Evolutionary conservation across 2,329 filamentous ascomycete species (phyloP), one percentile per base, ranked within the genome.

Genomic region (Zarea fungicola): DNA sequence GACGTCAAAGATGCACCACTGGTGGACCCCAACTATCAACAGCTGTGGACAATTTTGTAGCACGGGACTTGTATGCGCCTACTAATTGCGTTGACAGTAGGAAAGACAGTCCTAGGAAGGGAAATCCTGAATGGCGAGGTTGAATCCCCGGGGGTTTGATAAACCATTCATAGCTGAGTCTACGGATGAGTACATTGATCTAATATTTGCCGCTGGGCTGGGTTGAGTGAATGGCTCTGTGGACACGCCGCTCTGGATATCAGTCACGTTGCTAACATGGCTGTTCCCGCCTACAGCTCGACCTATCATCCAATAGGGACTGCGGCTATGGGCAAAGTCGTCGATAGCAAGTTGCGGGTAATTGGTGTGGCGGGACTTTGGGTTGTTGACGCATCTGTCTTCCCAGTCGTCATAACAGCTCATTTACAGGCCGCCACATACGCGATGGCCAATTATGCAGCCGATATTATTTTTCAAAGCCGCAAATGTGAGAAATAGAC

Each of bases 371-470:
- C 56, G 8, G 59, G 60, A n/a, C 56, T 73, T 23, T 63, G 66
- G 13, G 59, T 73, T 6, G 63, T 67, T 0, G 69, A 73, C 54
- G 64, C 66, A 10, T 69, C 62, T 9, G 60, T 70, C 7, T 60
- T 70, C 18, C 66, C 67, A 2, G 51, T 60, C 19, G 50, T 61
- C 3, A 60, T 65, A 11, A 49, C 54, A 2, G 51, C 42, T 7
- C 80, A 76, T 55, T 69, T 74, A 22, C 68, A 71, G 4, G 59
- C 75, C 1, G 70, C 77, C 1, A 73, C 73, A 0, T 80, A 78
- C 55, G 78, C 81, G 58, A 64, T 80, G 22, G 73, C 71, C 5
- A 79, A 82, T 62, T 81, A 82, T 62, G 78, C 79, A 1, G 76
- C 77, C 2, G 78, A 78, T 58, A 74, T 74, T 10, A 81, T 81